phyloP scores from a whole-genome alignment of 208 protist species.

The Angomonas ambiguus region DNA sequence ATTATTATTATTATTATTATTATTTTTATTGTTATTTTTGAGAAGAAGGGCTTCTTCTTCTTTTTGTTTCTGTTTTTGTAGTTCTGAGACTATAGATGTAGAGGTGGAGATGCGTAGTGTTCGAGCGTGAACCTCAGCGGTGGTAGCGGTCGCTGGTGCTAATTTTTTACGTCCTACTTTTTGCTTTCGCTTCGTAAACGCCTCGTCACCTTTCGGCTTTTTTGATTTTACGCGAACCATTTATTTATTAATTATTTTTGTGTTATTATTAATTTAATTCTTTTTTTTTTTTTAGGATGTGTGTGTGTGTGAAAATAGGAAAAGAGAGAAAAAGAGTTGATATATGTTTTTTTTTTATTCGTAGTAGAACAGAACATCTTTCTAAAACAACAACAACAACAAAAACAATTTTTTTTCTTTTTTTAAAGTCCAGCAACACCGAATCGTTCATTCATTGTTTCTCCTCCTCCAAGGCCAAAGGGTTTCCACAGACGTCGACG shows the following conservation, averaged over 20 bases:
- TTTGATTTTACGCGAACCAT: slow-evolving; percentile 82
- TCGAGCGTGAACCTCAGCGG: slow-evolving; percentile 77
- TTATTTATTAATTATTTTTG: slow-evolving; percentile 5
- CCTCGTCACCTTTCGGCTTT: slow-evolving; percentile 78
- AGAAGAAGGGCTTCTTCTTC: neutral
- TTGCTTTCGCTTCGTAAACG: slow-evolving; percentile 66
- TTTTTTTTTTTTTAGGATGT: slow-evolving; percentile 6
- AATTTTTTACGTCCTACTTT: slow-evolving; percentile 84
- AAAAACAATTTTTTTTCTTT: slow-evolving; percentile 1
- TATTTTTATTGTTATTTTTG: neutral
- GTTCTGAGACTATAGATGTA: slow-evolving; percentile 11
- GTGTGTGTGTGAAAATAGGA: neutral
- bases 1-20: neutral
- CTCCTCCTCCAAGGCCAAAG: neutral
- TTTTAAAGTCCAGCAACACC: neutral
- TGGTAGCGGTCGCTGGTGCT: slow-evolving; percentile 65
- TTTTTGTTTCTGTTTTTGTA: slow-evolving; percentile 10
- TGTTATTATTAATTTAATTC: neutral
- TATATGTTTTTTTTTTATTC: too few species aligned
- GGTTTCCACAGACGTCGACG: neutral
- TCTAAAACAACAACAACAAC: neutral
- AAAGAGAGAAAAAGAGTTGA: slow-evolving; percentile 2
- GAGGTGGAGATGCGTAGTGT: slow-evolving; percentile 62
- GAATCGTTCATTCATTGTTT: neutral
- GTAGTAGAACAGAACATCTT: neutral